Conservation (phyloP, 331 rosid genomes). For the Pyrus hybrid region DNA sequence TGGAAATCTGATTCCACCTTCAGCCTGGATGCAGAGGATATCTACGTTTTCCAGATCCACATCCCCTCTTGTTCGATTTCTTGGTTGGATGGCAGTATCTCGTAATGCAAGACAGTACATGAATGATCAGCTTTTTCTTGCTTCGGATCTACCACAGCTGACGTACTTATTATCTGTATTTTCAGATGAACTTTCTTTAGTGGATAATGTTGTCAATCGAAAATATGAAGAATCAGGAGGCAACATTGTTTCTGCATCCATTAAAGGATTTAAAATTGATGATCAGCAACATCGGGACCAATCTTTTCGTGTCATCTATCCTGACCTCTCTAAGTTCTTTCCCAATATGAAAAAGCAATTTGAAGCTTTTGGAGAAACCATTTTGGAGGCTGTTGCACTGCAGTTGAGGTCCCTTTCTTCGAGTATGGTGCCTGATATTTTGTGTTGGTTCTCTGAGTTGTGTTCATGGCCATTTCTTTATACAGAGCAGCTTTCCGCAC, state of each 20-base stretch:
- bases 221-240: constrained; percentile 32
- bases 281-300: constrained; percentile 30
- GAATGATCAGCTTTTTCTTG: constrained; percentile 65
- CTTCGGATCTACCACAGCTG: constrained; percentile 76
- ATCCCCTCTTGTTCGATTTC: constrained; percentile 78
- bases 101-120: constrained; percentile 74
- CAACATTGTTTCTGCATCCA: constrained; percentile 23
- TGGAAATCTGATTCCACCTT: constrained; percentile 78
- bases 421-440: constrained; percentile 63
- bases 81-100: constrained; percentile 98
- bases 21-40: constrained; percentile 80
- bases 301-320: constrained; percentile 66
- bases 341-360: constrained; percentile 77
- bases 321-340: constrained; percentile 70
- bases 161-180: constrained; percentile 59
- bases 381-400: constrained; percentile 89
- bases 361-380: constrained; percentile 68
- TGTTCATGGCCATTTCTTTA: constrained; percentile 69
- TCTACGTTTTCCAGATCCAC: constrained; percentile 51
- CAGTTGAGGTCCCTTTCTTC: constrained; percentile 79
- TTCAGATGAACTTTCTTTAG: constrained; percentile 79
- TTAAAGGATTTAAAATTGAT: constrained; percentile 31
- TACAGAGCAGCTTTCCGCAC: constrained; percentile 26
- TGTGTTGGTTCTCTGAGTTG: constrained; percentile 87
- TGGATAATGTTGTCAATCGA: constrained; percentile 54